phyloP scores from a whole-genome alignment of 73 alveolate genomes.

The Stentor coeruleus region DNA sequence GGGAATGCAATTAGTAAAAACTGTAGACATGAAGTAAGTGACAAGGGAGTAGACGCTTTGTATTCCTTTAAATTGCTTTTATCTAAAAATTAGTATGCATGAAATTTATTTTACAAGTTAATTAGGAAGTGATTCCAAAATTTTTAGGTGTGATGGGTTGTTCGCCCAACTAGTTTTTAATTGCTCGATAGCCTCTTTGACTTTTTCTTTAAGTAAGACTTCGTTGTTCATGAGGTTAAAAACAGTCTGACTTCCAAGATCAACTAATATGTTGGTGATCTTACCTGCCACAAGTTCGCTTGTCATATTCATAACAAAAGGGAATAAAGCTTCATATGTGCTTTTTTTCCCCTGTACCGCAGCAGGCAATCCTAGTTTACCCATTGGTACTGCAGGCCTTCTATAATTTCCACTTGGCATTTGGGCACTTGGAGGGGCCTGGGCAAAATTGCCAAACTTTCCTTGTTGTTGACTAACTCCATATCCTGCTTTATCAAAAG shows the following conservation, averaged over 20 bases:
- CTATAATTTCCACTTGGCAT: not conserved
- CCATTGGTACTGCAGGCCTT: not conserved
- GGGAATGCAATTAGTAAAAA: not conserved
- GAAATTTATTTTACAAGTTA: too few species aligned
- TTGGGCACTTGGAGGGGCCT: not conserved
- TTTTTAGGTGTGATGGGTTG: not conserved
- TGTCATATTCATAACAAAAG: not conserved
- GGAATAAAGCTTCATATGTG: not conserved
- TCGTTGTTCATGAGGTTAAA: not conserved
- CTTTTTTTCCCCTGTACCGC: not conserved
- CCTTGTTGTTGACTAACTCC: too few species aligned
- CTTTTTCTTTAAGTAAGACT: not conserved
- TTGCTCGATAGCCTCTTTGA: not conserved
- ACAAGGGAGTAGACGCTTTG: not conserved
- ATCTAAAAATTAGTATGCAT: too few species aligned
- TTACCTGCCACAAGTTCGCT: not conserved
- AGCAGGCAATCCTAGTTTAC: too few species aligned
- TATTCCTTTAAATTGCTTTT: not conserved
- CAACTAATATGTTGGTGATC: not conserved
- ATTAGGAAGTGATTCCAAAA: not conserved
- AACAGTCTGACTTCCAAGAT: not conserved
- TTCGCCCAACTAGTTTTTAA: not conserved
- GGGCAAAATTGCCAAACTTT: too few species aligned
- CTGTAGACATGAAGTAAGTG: not conserved
- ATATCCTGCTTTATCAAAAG: too few species aligned